These are phyloP conservation scores for Alternaria metachromatica DNA, from an alignment of 2,329 filamentous ascomycete genomes.

Conservation along the genomic window DNA sequence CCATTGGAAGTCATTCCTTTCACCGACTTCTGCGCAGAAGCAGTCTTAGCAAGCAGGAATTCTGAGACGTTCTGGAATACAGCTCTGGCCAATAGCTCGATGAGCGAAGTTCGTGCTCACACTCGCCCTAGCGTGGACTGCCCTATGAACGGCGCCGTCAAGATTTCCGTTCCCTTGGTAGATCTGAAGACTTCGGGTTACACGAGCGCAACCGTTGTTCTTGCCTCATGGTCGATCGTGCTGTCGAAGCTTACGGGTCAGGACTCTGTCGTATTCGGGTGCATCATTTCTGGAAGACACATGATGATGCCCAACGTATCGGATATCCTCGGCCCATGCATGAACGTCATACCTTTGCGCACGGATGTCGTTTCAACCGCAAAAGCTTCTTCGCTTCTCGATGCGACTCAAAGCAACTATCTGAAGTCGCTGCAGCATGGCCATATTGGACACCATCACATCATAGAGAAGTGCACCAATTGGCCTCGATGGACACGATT, in stretches of 20 bases:
- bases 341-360: constrained; percentile 6
- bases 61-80: constrained; percentile 1
- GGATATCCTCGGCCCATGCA: constrained; percentile 3
- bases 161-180: not conserved
- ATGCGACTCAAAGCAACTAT: not conserved
- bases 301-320: not conserved
- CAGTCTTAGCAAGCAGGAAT: not conserved
- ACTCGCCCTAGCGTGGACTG: not conserved
- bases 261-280: constrained; percentile 1
- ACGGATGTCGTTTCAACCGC: not conserved
- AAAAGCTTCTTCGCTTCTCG: constrained; percentile 3
- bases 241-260: not conserved
- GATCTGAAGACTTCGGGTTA: not conserved
- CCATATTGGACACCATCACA: constrained; percentile 2
- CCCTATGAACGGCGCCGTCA: constrained; percentile 1
- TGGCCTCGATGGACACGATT: constrained; percentile 10
- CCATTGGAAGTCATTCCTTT: not conserved
- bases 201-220: constrained; percentile 3
- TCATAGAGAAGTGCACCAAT: constrained; percentile 7
- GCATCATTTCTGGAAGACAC: constrained; percentile 4
- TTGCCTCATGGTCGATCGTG: constrained; percentile 2
- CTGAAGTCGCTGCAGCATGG: constrained; percentile 5
- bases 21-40: not conserved
- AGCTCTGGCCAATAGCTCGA: not conserved
- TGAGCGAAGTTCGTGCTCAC: not conserved